Evolutionary conservation across 2,329 filamentous ascomycete genomes (phyloP).

Genomic region (Fusarium musae): DNA sequence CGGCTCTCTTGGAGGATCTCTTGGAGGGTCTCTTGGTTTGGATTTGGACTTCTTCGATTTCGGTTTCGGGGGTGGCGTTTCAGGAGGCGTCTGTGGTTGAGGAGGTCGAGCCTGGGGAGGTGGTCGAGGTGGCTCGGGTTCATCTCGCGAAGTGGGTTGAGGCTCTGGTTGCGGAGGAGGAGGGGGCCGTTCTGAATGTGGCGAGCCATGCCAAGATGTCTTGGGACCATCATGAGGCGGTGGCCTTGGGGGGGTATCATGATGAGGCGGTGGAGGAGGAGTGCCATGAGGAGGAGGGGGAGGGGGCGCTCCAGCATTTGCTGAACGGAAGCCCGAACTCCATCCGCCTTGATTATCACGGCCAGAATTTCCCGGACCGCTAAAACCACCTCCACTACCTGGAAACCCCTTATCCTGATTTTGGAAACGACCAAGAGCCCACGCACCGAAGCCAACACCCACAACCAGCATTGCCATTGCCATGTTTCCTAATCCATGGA

Average conservation of each 20-base stretch:
- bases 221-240: slow-evolving; percentile 50
- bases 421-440: slow-evolving; percentile 65
- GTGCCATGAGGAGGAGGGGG: slow-evolving; percentile 46
- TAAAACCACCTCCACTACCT: slow-evolving; percentile 31
- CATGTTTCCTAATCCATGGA: slow-evolving; percentile 77
- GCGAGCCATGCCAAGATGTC: slow-evolving; percentile 52
- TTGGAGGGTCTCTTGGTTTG: slow-evolving; percentile 25
- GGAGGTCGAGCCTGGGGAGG: slow-evolving; percentile 32
- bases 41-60: slow-evolving; percentile 26
- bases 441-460: slow-evolving; percentile 79
- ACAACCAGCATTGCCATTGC: slow-evolving; percentile 78
- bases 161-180: slow-evolving; percentile 38
- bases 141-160: slow-evolving; percentile 31
- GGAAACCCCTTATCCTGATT: slow-evolving; percentile 41
- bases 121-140: slow-evolving; percentile 40
- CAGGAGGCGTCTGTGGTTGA: slow-evolving; percentile 34
- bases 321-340: slow-evolving; percentile 46
- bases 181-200: slow-evolving; percentile 39
- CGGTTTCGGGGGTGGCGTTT: slow-evolving; percentile 42
- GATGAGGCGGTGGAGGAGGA: slow-evolving; percentile 52
- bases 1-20: slow-evolving; percentile 22
- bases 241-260: slow-evolving; percentile 41
- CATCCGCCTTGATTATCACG: slow-evolving; percentile 46
- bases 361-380: slow-evolving; percentile 37
- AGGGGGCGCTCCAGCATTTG: slow-evolving; percentile 49